Evolutionary conservation across 2,329 filamentous ascomycete species (phyloP).

Genomic region (Pseudocercospora musae): DNA sequence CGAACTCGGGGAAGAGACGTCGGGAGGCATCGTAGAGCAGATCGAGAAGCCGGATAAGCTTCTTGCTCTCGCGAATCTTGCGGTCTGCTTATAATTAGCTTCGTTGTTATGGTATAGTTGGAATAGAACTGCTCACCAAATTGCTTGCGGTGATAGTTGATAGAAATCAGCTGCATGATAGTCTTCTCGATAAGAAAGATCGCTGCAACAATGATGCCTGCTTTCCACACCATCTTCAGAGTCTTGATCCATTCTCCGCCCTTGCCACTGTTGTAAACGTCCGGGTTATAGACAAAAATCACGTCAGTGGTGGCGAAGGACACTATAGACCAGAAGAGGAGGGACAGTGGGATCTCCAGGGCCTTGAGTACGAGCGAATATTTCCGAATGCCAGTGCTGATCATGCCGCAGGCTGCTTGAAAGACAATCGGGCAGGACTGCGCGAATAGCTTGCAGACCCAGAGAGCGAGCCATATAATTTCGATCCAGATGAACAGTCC

Average conservation of each 20-base stretch:
- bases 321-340: constrained; percentile 66
- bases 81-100: constrained; percentile 42
- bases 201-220: constrained; percentile 59
- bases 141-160: constrained; percentile 69
- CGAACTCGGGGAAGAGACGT: constrained; percentile 77
- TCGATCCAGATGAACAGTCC: constrained; percentile 67
- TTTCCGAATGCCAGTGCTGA: constrained; percentile 67
- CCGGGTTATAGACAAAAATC: constrained; percentile 22
- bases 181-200: constrained; percentile 67
- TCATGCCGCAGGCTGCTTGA: constrained; percentile 66
- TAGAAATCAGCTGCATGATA: constrained; percentile 67
- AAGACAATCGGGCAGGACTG: constrained; percentile 60
- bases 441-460: constrained; percentile 63
- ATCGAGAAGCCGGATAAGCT: constrained; percentile 67
- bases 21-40: constrained; percentile 77
- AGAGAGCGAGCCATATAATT: constrained; percentile 63
- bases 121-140: constrained; percentile 45
- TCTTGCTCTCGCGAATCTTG: constrained; percentile 74
- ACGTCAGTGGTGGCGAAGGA: constrained; percentile 59
- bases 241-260: constrained; percentile 22
- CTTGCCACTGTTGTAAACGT: constrained; percentile 22
- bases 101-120: constrained; percentile 40
- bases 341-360: constrained; percentile 62
- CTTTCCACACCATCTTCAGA: constrained; percentile 57
- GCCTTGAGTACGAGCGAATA: constrained; percentile 64